Percentiles rank a stretch among this genome's conserved stretches.
Evolutionary conservation across 768 basidiomycete genomes (phyloP).

Genomic region (Tricholoma terreum): DNA sequence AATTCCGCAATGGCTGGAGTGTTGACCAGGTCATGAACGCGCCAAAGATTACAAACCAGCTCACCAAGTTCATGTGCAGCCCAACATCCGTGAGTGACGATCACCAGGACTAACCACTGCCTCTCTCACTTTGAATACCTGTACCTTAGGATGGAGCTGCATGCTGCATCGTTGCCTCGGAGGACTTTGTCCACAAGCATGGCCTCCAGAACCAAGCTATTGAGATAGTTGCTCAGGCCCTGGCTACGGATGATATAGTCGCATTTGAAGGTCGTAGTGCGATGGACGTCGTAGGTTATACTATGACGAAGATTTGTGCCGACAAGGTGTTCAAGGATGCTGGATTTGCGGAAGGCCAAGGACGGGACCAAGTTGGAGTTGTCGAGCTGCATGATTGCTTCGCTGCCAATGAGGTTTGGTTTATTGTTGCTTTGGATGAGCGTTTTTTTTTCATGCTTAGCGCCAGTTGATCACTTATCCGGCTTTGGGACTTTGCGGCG

Average conservation of each 20-base stretch:
- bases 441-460: neutral
- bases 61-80: constrained; percentile 86
- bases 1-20: constrained; percentile 78
- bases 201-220: constrained; percentile 83
- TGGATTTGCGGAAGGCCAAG: constrained; percentile 60
- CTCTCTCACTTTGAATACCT: neutral
- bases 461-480: constrained; percentile 75
- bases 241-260: constrained; percentile 62
- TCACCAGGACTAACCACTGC: neutral
- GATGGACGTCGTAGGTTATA: constrained; percentile 81
- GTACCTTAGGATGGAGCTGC: constrained; percentile 64
- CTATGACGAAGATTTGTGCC: constrained; percentile 69
- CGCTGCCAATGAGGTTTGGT: constrained; percentile 68
- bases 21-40: constrained; percentile 66
- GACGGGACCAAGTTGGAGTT: constrained; percentile 74
- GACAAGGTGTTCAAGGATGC: constrained; percentile 70
- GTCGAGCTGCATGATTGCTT: constrained; percentile 89
- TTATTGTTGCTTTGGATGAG: neutral
- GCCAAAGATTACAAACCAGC: constrained; percentile 64
- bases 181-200: constrained; percentile 70
- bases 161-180: constrained; percentile 74
- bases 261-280: constrained; percentile 67
- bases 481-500: constrained; percentile 68
- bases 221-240: constrained; percentile 66
- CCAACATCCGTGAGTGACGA: constrained; percentile 63